Conservation (phyloP, 768 basidiomycete genomes). For the Infundibulicybe gibba region DNA sequence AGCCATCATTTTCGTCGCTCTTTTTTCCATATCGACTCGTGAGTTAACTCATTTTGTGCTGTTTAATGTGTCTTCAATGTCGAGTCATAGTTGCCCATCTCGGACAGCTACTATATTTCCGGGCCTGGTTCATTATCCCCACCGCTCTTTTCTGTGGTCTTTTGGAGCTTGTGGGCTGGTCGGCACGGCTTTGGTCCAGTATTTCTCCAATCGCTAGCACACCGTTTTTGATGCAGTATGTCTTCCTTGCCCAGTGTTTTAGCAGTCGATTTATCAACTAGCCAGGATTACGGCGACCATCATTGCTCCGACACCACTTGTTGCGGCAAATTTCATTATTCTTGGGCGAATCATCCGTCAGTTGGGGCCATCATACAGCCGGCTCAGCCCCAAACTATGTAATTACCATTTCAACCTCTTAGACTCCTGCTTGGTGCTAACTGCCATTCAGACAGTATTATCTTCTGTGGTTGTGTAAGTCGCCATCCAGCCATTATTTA, state of each 20-base stretch:
- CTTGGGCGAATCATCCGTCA: constrained; percentile 40
- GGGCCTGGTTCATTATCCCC: constrained; percentile 50
- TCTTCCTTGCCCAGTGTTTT: constrained; percentile 3
- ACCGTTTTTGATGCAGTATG: constrained; percentile 40
- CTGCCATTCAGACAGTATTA: no score
- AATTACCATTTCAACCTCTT: constrained; percentile 9
- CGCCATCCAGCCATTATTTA: no score
- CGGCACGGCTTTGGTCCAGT: constrained; percentile 49
- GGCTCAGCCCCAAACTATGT: constrained; percentile 40
- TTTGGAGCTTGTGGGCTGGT: constrained; percentile 54
- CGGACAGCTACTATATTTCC: constrained; percentile 37
- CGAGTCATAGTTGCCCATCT: constrained; percentile 29
- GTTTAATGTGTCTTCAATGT: no score
- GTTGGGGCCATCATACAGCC: constrained; percentile 47
- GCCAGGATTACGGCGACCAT: constrained; percentile 40
- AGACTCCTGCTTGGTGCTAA: constrained; percentile 1
- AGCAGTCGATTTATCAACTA: neutral
- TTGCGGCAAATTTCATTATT: constrained; percentile 56
- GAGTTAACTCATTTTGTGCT: neutral
- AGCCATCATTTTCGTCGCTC: constrained; percentile 22
- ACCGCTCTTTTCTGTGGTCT: constrained; percentile 45
- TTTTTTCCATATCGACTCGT: constrained; percentile 39
- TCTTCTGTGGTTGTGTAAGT: no score
- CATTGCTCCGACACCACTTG: constrained; percentile 51
- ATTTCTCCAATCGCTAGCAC: constrained; percentile 13